Evolutionary conservation across 1,284 basidiomycete genomes (phyloP), one percentile per base, ranked within the genome.

Genomic region (Ceratobasidium sp.): DNA sequence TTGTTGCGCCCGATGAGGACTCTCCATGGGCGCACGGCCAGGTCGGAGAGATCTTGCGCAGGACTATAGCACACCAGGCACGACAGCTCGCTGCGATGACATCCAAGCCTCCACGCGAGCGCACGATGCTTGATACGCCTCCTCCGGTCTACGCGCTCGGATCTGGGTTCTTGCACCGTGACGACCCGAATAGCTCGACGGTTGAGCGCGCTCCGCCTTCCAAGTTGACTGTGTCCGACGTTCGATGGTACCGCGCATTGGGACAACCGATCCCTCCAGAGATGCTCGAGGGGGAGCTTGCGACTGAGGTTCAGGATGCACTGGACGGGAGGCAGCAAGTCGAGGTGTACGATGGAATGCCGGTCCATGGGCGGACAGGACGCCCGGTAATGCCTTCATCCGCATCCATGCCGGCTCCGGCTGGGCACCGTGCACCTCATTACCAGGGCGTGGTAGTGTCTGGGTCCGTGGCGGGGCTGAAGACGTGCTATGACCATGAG

Each of bases 21-120:
- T 63, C 61, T 14, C 61, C 61, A 49, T 63, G 61, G 61, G 26
- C n/a, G 26, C 44, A 32, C 44, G 61, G 61, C 26, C 61, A 63
- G 32, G 61, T 63, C n/a, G 61, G 61, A 47, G 61, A 63, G 26
- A 63, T 49, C 23, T 28, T 63, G 18, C 61, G 44, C 44, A 49
- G 32, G 26, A 62, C 59, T 8, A 62, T 62, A 43, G 59, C 32
- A 21, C 59, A 28, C 14, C 59, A 62, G 23, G 59, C 59, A 6
- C 16, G 38, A 11, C 59, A 62, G n/a, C 43, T 46, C 35, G 57
- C 57, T 11, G 30, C 57, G 14, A 21, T 41, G n/a, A 21, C 35
- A 9, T 18, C 32, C 5, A n/a, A 32, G 30, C n/a, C 38, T 9
- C 21, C 7, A 13, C 59, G 41, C 2, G 21, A 18, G 4, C 32